Evolutionary conservation across 148 eudicot species (phyloP), one percentile per base, ranked within the genome.

Genomic region (Persicaria tinctoria): DNA sequence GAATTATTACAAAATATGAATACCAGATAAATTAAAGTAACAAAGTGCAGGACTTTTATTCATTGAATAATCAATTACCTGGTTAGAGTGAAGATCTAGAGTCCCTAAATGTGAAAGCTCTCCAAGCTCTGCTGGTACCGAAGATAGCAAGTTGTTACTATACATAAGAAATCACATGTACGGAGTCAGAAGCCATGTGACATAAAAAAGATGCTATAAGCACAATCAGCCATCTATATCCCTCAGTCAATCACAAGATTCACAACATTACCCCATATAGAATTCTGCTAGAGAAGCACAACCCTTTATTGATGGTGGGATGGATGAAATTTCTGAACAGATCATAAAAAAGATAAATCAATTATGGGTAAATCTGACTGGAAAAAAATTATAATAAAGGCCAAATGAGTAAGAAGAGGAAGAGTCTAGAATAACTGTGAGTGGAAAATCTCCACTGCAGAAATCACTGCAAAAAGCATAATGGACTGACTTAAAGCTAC

Each of bases 1-100:
- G 41, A 20, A 60, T 41, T 8, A 4, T 66, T 5, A 1, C 48
- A 44, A 66, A 18, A 32, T 32, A 32, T 32, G 48, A 66, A 41
- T 1, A 41, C 17, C 70, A 8, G 9, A 66, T 66, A 44, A 13
- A 41, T 66, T 5, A 64, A 38, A 32, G n/a, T 12, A 12, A 10
- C 16, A 12, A 63, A 38, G 48, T 41, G 41, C 13, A 13, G 14
- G 12, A 66, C 46, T 66, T 8, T 10, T 60, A 38, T 66, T 66
- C 70, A 66, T 66, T 44, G 9, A 38, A 66, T 14, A 69, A 45
- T 0, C 13, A 23, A 57, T 73, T 71, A 90, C 98, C 97, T 89
- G 90, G 78, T 95, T 95, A 76, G 98, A 95, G 79, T 86, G 93
- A 81, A 95, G 96, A 89, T 92, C 97, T 32, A 95, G 84, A 57